phyloP scores from a whole-genome alignment of 306 rosid species.

The Abrus pulchellus region DNA sequence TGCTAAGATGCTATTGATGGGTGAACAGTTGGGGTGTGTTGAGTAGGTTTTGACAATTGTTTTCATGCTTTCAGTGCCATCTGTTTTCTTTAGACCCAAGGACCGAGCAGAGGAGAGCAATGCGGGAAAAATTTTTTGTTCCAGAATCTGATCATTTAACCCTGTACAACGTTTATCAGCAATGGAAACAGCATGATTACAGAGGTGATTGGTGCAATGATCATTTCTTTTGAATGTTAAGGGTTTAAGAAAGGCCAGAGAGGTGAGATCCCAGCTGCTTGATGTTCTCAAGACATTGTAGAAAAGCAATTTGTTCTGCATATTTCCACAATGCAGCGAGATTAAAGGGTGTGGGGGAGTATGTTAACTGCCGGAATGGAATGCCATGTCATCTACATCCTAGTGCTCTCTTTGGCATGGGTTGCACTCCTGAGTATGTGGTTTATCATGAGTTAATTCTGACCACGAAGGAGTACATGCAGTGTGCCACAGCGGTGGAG shows the following conservation, averaged over 20 bases:
- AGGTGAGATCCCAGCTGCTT: constrained; percentile 91
- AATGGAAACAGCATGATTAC: constrained; percentile 96
- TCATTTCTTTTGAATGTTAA: constrained; percentile 85
- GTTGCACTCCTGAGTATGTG: constrained; percentile 91
- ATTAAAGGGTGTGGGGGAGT: constrained; percentile 96
- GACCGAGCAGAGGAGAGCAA: constrained; percentile 98
- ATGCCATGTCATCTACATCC: constrained; percentile 99
- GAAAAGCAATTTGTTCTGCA: constrained; percentile 94
- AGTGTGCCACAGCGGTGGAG: constrained; percentile 96
- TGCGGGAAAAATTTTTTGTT: constrained; percentile 87
- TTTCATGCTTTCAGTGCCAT: constrained; percentile 98
- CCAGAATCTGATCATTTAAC: constrained; percentile 98
- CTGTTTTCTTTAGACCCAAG: constrained; percentile 96
- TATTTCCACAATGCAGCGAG: constrained; percentile 94
- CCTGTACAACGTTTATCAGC: constrained; percentile 89
- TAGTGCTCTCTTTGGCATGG: constrained; percentile 98
- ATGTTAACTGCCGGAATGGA: constrained; percentile 84
- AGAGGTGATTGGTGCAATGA: constrained; percentile 99
- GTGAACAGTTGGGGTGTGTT: constrained; percentile 77
- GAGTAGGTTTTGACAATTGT: constrained; percentile 94
- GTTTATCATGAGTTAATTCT: constrained; percentile 90
- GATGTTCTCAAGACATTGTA: constrained; percentile 90
- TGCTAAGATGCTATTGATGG: constrained; percentile 97
- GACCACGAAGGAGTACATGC: constrained; percentile 95
- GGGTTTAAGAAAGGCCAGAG: constrained; percentile 93